Conservation (phyloP, 2,329 filamentous ascomycete species). For the Huntiella bhutanensis region DNA sequence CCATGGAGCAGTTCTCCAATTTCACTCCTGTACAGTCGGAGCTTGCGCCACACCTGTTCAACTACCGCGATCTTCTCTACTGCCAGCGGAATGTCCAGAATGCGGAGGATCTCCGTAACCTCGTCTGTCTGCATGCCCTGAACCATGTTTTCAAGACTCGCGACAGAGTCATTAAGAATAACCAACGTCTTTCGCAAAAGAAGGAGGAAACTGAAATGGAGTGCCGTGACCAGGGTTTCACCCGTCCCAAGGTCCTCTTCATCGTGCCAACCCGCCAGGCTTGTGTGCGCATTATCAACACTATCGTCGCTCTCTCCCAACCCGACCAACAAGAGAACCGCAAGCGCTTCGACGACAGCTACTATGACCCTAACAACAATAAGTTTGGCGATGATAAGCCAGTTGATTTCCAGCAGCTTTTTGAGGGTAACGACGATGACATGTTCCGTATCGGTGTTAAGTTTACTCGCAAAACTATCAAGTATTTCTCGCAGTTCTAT, state of each 20-base stretch:
- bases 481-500: conserved; percentile 90
- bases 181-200: conserved; percentile 53
- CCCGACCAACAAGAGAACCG: conserved; percentile 91
- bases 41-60: conserved; percentile 55
- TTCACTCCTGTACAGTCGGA: conserved; percentile 45
- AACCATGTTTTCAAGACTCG: conserved; percentile 93
- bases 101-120: conserved; percentile 45
- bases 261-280: conserved; percentile 76
- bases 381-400: conserved; percentile 57
- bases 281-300: conserved; percentile 59
- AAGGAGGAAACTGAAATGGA: conserved; percentile 47
- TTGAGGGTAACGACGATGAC: conserved; percentile 90
- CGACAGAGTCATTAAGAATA: conserved; percentile 84
- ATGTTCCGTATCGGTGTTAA: conserved; percentile 94
- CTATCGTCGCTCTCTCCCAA: conserved; percentile 54
- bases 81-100: conserved; percentile 53
- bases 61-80: conserved; percentile 65
- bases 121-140: conserved; percentile 65
- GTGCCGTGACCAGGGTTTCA: conserved; percentile 84
- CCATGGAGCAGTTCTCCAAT: conserved; percentile 31
- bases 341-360: conserved; percentile 76
- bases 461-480: conserved; percentile 88
- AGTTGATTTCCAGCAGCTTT: conserved; percentile 73
- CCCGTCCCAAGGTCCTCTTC: conserved; percentile 80
- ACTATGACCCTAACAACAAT: conserved; percentile 39